These are phyloP conservation scores for Lathyrus oleraceus DNA, from an alignment of 306 rosid genomes.

Conservation along the genomic window DNA sequence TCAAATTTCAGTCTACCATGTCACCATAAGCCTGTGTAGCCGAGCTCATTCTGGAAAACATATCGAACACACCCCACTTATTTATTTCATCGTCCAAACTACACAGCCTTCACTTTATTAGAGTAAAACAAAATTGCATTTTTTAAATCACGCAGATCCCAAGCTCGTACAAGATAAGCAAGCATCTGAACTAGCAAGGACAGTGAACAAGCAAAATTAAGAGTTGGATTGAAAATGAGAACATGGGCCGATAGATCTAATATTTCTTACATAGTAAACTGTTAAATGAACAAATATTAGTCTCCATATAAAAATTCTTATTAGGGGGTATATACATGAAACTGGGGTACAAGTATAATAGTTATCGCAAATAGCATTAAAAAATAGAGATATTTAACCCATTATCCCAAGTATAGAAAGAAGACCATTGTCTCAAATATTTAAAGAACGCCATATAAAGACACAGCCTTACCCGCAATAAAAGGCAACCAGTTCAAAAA, in stretches of 20 bases:
- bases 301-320: conserved; percentile 4
- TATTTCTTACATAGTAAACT: neutral
- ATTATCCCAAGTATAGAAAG: conserved; percentile 22
- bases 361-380: neutral
- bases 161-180: neutral
- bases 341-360: neutral
- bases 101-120: conserved; percentile 26
- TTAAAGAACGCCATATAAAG: conserved; percentile 12
- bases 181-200: conserved; percentile 9
- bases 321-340: conserved; percentile 5
- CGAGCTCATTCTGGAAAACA: conserved; percentile 20
- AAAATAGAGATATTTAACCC: conserved; percentile 1
- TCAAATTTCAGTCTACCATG: conserved; percentile 12
- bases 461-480: conserved; percentile 55
- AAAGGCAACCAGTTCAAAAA: conserved; percentile 76
- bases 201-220: neutral
- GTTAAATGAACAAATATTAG: conserved; percentile 12
- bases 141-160: neutral
- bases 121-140: neutral
- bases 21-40: neutral
- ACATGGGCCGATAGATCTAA: neutral
- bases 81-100: neutral
- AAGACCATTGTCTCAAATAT: conserved; percentile 4
- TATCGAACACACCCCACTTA: conserved; percentile 13
- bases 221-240: neutral